These are phyloP conservation scores for Aspergillus piperis DNA, from an alignment of 2,329 filamentous ascomycete genomes.

Conservation along the genomic window DNA sequence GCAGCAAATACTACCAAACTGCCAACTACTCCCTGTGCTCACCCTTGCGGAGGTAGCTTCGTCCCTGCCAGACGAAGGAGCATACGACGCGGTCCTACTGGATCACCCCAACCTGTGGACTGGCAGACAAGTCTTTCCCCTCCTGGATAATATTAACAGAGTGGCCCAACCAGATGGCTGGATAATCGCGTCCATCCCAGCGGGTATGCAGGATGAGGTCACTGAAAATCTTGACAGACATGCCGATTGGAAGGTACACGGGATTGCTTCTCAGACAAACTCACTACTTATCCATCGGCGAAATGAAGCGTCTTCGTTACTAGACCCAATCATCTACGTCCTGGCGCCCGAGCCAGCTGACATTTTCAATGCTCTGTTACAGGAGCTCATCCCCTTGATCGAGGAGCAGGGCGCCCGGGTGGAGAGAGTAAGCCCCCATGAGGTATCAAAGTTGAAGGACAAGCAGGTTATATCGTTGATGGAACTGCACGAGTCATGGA, in stretches of 20 bases:
- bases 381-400: too few relatives aligned
- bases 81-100: background rate
- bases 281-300: too few relatives aligned
- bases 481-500: slow-evolving; percentile 20
- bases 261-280: too few relatives aligned
- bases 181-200: background rate
- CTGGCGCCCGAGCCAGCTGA: too few relatives aligned
- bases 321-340: too few relatives aligned
- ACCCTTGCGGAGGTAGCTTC: background rate
- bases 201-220: too few relatives aligned
- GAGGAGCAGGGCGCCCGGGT: too few relatives aligned
- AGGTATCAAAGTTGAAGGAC: slow-evolving; percentile 7
- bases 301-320: too few relatives aligned
- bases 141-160: background rate
- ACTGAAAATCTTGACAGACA: too few relatives aligned
- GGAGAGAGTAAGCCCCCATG: too few relatives aligned
- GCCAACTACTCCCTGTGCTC: background rate
- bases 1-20: background rate
- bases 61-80: background rate
- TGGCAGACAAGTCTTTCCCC: background rate
- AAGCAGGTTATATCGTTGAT: slow-evolving; percentile 24
- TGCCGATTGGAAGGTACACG: too few relatives aligned
- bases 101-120: background rate
- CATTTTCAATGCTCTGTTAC: too few relatives aligned
- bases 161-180: background rate